phyloP scores from a whole-genome alignment of 257 asterid genomes.

The Forsythia suspensa region DNA sequence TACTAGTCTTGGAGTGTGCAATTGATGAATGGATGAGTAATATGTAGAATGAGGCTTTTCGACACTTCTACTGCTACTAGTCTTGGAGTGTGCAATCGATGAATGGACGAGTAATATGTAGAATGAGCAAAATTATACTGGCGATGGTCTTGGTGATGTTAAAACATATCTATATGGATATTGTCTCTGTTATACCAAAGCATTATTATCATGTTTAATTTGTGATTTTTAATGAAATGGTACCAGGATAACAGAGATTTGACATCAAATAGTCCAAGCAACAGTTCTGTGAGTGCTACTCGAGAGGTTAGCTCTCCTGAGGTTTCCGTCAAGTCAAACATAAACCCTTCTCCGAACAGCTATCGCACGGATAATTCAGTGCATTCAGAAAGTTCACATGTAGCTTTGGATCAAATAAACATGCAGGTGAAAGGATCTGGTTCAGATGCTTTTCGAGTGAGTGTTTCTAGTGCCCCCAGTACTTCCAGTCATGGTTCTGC shows the following conservation, averaged over 20 bases:
- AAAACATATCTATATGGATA: neutral
- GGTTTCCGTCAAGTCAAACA: conserved; percentile 56
- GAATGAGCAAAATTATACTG: neutral
- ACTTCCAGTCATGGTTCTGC: conserved; percentile 97
- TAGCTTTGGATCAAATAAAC: conserved; percentile 67
- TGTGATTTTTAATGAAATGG: conserved; percentile 8
- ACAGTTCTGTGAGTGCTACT: conserved; percentile 70
- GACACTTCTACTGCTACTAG: neutral
- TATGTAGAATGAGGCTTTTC: neutral
- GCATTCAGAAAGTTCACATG: conserved; percentile 70
- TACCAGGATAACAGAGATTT: conserved; percentile 66
- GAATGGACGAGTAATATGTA: neutral
- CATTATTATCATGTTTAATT: conserved; percentile 11
- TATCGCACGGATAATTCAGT: conserved; percentile 40
- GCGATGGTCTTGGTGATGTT: conserved; percentile 1
- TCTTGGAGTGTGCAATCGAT: neutral
- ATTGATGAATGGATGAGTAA: neutral
- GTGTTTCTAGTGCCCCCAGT: conserved; percentile 95
- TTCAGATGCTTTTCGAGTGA: conserved; percentile 86
- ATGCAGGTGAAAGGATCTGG: conserved; percentile 84
- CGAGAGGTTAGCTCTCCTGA: conserved; percentile 72
- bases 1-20: neutral
- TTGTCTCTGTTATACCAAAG: neutral
- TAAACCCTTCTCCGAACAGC: conserved; percentile 62
- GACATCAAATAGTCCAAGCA: conserved; percentile 76